phyloP scores from a whole-genome alignment of 148 eudicot genomes.

The Vaccinium corymbosum region DNA sequence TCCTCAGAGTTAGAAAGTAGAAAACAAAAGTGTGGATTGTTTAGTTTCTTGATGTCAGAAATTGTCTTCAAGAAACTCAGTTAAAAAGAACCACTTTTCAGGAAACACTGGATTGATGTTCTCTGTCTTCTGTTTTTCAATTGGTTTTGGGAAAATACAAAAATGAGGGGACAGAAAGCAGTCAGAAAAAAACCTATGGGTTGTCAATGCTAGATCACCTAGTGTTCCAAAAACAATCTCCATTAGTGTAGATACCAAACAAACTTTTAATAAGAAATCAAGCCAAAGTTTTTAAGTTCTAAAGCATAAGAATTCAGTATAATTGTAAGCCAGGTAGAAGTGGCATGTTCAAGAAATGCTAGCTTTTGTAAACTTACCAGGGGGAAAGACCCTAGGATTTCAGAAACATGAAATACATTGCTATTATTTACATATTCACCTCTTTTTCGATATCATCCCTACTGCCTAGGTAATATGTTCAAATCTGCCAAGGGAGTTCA shows the following conservation, averaged over 20 bases:
- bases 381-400: not conserved
- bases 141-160: not conserved
- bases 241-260: not conserved
- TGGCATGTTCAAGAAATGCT: not conserved
- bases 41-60: not conserved
- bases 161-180: not conserved
- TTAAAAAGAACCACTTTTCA: not conserved
- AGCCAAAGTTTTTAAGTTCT: not conserved
- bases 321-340: not conserved
- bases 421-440: not conserved
- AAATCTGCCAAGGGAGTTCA: not conserved
- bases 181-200: not conserved
- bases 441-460: not conserved
- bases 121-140: not conserved
- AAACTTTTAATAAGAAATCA: not conserved
- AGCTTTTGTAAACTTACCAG: not conserved
- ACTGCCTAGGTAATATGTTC: not conserved
- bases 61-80: not conserved
- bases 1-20: conserved; percentile 6
- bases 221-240: not conserved
- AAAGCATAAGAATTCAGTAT: not conserved
- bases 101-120: not conserved
- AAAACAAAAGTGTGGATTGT: not conserved
- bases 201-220: not conserved
- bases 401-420: not conserved